Conservation (phyloP, 495 filamentous ascomycete species). For the Aspergillus sclerotiicarbonarius region DNA sequence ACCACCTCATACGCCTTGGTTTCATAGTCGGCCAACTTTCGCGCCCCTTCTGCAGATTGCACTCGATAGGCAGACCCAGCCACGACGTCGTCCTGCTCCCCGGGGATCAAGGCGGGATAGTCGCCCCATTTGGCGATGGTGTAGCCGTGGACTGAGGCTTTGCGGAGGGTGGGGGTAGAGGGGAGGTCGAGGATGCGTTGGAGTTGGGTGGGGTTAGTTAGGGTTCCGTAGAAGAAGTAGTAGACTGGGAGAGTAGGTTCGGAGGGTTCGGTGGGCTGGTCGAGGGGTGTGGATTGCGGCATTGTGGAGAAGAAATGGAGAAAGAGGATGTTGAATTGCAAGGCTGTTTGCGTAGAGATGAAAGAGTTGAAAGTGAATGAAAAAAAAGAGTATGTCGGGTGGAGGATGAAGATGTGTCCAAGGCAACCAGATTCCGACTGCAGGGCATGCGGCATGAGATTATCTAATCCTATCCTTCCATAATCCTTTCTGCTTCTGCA, state of each 20-base stretch:
- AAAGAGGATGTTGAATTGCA: too few species aligned
- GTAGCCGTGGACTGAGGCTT: slow-evolving; percentile 20
- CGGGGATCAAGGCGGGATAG: slow-evolving; percentile 23
- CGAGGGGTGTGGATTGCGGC: background rate
- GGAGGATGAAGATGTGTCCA: too few species aligned
- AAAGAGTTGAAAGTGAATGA: too few species aligned
- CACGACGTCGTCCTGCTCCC: slow-evolving; percentile 17
- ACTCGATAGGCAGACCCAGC: slow-evolving; percentile 18
- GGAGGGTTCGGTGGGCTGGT: too few species aligned
- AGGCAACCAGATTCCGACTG: too few species aligned
- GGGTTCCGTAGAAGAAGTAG: slow-evolving; percentile 26
- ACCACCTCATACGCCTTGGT: slow-evolving; percentile 20
- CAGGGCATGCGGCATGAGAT: too few species aligned
- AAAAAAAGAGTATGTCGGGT: too few species aligned
- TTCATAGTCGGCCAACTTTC: slow-evolving; percentile 21
- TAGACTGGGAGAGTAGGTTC: slow-evolving; percentile 18
- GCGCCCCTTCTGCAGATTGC: slow-evolving; percentile 16
- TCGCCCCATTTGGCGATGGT: slow-evolving; percentile 24
- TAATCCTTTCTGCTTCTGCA: too few species aligned
- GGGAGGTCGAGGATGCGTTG: slow-evolving; percentile 21
- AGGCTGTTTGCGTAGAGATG: too few species aligned
- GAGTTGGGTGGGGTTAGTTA: slow-evolving; percentile 15
- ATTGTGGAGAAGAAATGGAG: slow-evolving; percentile 5
- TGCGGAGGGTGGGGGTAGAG: too few species aligned
- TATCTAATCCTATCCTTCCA: too few species aligned